These are phyloP conservation scores for Zasmidium angulare DNA, from an alignment of 2,329 filamentous ascomycete species.

Conservation along the genomic window DNA sequence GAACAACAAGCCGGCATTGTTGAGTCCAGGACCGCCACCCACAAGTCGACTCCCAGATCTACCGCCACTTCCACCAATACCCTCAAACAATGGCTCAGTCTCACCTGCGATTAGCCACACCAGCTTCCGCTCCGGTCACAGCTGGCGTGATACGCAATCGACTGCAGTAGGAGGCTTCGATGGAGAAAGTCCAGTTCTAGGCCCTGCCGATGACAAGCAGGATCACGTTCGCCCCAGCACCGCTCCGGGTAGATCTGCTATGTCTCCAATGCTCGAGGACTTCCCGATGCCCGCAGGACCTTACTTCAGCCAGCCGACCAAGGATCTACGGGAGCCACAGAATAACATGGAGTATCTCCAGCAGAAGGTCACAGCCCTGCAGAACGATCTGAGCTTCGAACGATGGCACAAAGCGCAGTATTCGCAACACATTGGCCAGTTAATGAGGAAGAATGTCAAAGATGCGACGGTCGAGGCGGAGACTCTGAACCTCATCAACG, in stretches of 20 bases:
- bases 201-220: constrained; percentile 39
- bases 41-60: constrained; percentile 46
- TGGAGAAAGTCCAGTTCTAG: constrained; percentile 64
- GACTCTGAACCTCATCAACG: constrained; percentile 76
- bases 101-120: constrained; percentile 33
- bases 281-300: constrained; percentile 24
- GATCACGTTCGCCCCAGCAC: constrained; percentile 21
- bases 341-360: constrained; percentile 59
- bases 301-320: neutral
- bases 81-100: constrained; percentile 30
- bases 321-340: constrained; percentile 22
- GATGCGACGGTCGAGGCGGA: constrained; percentile 79
- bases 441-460: constrained; percentile 71
- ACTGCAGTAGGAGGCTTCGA: constrained; percentile 46
- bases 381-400: constrained; percentile 81
- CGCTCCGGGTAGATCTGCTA: neutral
- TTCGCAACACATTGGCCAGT: constrained; percentile 74
- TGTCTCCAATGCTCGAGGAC: constrained; percentile 27
- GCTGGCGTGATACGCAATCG: constrained; percentile 57
- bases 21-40: constrained; percentile 50
- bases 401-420: constrained; percentile 82
- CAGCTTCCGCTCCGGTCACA: constrained; percentile 38
- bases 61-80: constrained; percentile 42
- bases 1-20: constrained; percentile 41
- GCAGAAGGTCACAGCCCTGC: constrained; percentile 71